A percentile compares a stretch with the other conserved stretches of the same genome.
Evolutionary conservation across 192 early-diverging fungal species (phyloP).

Genomic region (Piromyces sp.): DNA sequence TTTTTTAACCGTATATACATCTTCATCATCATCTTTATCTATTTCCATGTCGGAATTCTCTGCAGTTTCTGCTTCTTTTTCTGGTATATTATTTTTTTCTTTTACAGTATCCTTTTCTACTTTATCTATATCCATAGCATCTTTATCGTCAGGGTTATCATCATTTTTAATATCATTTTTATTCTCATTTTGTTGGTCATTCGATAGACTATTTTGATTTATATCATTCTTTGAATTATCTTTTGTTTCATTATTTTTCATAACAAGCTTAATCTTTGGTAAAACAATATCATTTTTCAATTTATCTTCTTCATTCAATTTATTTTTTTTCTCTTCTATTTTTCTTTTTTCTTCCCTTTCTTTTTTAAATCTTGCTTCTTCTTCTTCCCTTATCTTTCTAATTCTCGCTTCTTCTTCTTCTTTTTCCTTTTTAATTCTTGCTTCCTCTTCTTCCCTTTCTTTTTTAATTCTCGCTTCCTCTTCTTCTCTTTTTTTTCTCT

Average conservation of each 20-base stretch:
- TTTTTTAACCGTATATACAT: background rate
- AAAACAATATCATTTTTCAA: background rate
- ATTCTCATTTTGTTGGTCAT: too few species aligned
- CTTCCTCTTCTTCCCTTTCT: background rate
- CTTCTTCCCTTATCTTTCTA: too few species aligned
- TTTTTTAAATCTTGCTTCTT: too few species aligned
- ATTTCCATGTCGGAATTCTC: background rate
- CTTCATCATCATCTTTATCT: background rate
- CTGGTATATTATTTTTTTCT: too few species aligned
- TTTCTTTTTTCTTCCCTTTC: too few species aligned
- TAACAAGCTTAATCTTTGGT: background rate
- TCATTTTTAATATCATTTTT: background rate
- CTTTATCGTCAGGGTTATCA: background rate
- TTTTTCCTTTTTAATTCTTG: too few species aligned
- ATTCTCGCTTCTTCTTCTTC: too few species aligned
- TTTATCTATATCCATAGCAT: too few species aligned
- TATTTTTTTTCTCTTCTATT: background rate
- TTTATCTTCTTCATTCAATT: too few species aligned
- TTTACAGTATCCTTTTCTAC: too few species aligned
- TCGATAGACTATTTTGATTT: too few species aligned
- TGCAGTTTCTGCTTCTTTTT: background rate
- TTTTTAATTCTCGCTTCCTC: background rate
- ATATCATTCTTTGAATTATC: background rate
- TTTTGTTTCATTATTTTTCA: background rate
- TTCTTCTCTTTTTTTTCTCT: background rate